Base-by-base conservation (phyloP, 2,329 filamentous ascomycete species). In the Pyricularia grisea region DNA sequence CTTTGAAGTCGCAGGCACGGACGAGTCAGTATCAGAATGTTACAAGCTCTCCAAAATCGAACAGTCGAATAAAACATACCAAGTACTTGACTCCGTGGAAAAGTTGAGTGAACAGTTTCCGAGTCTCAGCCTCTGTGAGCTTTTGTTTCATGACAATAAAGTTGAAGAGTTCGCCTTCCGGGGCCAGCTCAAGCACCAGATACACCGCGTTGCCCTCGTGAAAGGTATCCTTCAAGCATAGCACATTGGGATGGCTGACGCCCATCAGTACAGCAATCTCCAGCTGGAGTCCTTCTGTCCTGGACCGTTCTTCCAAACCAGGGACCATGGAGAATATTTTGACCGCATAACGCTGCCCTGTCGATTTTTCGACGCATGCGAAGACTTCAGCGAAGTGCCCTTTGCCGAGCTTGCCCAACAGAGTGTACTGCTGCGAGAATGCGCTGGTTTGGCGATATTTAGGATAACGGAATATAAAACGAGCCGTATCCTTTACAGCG, bases 221-320 rank as follows among this genome's bases (percentile, higher is more conserved):
- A 77, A 97, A 99, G 0, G 93, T 97, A 73, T 97, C 94, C 78
- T 97, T 97, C 69, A 99, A 83, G 77, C 94, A 97, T 17, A 99
- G 84, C 68, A 99, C 86, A 73, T 96, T 95, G 4, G 93, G 92
- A 78, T 99, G 95, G 76, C 92, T 97, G 71, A 99, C 93, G n/a
- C 93, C 89, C 93, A 97, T 98, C 71, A 99, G 81, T 20, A 99
- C 92, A 27, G 92, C 94, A 76, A 99, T 97, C 78, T 99, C 96
- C 78, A 98, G 94, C 77, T 97, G 93, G 65, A 98, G 80, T 2
- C 92, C 90, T 70, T 97, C 93, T 6, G 90, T 89, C 78, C 94
- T 94, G 23, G 92, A 91, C 72, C 87, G 88, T 73, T 97, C 93
- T 60, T 94, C 93, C 70, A 90, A 85, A n/a, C 91, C 92, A 2